Percentiles rank a stretch among this genome's conserved stretches.
Conservation (phyloP, 768 basidiomycete species). For the Porphyrellus cyaneotinctus region DNA sequence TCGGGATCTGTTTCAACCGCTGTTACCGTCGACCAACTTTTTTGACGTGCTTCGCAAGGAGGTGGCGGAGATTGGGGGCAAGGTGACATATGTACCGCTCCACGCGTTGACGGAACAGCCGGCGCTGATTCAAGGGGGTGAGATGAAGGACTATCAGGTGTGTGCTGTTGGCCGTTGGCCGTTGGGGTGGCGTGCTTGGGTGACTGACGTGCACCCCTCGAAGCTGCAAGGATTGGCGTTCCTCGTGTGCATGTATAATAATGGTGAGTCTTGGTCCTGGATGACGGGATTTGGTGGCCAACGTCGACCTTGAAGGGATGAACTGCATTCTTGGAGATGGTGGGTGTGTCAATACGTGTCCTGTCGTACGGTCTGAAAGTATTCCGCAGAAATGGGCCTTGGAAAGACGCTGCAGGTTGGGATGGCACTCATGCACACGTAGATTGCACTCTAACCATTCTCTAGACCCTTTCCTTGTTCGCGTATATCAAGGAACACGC, state of each 20-base stretch:
- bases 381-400: conserved; percentile 50
- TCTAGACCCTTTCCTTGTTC: conserved; percentile 56
- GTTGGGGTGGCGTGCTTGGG: background rate
- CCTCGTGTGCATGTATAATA: conserved; percentile 62
- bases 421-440: background rate
- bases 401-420: conserved; percentile 60
- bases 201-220: background rate
- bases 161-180: background rate
- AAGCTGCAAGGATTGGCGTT: conserved; percentile 62
- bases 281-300: background rate
- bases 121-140: conserved; percentile 46
- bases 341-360: conserved; percentile 25
- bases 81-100: conserved; percentile 32
- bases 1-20: conserved; percentile 41
- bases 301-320: conserved; percentile 39
- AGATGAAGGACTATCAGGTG: conserved; percentile 73
- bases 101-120: conserved; percentile 47
- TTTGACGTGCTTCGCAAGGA: conserved; percentile 36
- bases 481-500: conserved; percentile 60
- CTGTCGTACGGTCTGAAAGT: background rate
- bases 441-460: conserved; percentile 2
- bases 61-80: conserved; percentile 25
- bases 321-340: conserved; percentile 72
- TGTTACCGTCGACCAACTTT: conserved; percentile 42
- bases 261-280: conserved; percentile 38